phyloP scores from a whole-genome alignment of 2,329 filamentous ascomycete genomes.

The Fusarium chlamydosporum region DNA sequence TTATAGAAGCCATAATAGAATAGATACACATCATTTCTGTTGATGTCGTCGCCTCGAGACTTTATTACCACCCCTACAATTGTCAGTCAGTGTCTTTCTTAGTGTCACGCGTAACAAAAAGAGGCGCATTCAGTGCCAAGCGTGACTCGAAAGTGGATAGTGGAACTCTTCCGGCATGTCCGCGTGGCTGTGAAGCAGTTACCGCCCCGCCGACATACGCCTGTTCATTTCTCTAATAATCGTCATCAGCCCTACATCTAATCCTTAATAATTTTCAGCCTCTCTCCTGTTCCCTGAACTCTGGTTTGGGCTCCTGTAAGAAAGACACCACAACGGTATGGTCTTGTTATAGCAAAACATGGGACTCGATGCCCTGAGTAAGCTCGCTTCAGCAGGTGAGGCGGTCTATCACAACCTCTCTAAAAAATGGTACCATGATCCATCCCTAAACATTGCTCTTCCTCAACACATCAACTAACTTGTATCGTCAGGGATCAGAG shows the following conservation, averaged over 20 bases:
- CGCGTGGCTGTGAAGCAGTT: constrained; percentile 38
- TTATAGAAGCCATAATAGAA: background rate
- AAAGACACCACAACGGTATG: constrained; percentile 3
- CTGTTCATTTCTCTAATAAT: constrained; percentile 2
- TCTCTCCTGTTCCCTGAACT: background rate
- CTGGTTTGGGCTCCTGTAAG: background rate
- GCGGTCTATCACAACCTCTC: constrained; percentile 40
- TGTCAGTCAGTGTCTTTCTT: background rate
- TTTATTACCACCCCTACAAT: background rate
- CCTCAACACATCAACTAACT: background rate
- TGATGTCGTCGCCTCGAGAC: background rate
- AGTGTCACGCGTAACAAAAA: constrained; percentile 7
- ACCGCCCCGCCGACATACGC: constrained; percentile 23
- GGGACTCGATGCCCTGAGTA: constrained; percentile 42
- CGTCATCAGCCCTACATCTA: constrained; percentile 2
- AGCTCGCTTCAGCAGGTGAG: constrained; percentile 31
- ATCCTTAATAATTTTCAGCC: background rate
- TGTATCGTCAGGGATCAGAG: constrained; percentile 21
- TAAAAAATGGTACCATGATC: constrained; percentile 33
- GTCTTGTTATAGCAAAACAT: constrained; percentile 24
- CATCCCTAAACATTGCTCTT: background rate
- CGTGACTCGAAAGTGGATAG: constrained; percentile 19
- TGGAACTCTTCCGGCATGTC: constrained; percentile 24
- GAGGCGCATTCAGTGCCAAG: constrained; percentile 40
- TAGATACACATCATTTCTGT: background rate